Base-by-base conservation (phyloP, 75 land plant genomes). In the Pinus albicaulis region DNA sequence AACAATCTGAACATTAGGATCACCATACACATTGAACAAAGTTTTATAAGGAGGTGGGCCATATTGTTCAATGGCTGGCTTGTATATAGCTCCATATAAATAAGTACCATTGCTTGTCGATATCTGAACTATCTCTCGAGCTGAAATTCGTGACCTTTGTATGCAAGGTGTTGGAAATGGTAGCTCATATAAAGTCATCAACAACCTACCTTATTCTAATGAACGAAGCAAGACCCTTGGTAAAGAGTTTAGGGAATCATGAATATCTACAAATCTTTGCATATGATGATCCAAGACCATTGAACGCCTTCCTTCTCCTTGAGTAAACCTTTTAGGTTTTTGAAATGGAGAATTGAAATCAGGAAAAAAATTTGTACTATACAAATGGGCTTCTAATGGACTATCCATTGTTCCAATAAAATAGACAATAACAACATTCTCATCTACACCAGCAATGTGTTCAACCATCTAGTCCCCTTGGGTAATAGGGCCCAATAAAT, bases 381-480 rank as follows among this genome's bases (percentile, higher is more conserved):
- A 97, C 22, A 97, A 80, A 75, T 97, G 79, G 20, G 92, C 77
- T 73, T 95, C 93, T 61, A 97, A 77, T 34, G 95, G 92, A 57
- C 98, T 88, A 79, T 94, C 99, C 55, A 79, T 72, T 38, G 98
- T 97, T 34, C 88, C 99, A 34, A 89, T 92, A 58, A 97, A 94
- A 83, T 91, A 97, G 16, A 97, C 84, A 15, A 89, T 76, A 14
- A 95, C 93, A 4, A 86, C 77, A 82, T 76, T 83, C 74, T 97
- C 98, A 81, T 97, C 89, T 26, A 97, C 89, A 60, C 99, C 98
- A 44, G 87, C 85, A 66, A 97, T 81, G 55, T 95, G 98, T 65
- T 95, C 99, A 61, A 97, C 95, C 90, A 91, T 89, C 99, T 98
- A 97, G n/a, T 92, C 88, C 57, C 99, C 99, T 61, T 88, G 84